Percentiles rank a stretch among this genome's conserved stretches.
phyloP scores from a whole-genome alignment of 2,329 filamentous ascomycete species.

The Bipolaris victoriae region DNA sequence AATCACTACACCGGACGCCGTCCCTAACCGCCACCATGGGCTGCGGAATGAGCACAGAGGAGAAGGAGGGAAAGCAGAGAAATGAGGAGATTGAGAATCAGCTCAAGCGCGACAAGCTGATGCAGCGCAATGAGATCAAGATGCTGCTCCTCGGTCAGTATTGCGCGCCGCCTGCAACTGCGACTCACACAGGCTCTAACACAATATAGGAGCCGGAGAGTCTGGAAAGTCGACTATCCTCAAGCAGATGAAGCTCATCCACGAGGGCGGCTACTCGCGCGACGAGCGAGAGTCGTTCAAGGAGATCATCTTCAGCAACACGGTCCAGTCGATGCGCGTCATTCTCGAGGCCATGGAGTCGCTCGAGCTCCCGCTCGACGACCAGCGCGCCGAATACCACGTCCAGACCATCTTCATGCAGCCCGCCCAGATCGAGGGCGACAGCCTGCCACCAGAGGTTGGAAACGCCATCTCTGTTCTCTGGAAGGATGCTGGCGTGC shows the following conservation, averaged over 20 bases:
- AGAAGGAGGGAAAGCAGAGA: conserved; percentile 99
- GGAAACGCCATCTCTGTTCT: conserved; percentile 89
- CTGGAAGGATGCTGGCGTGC: conserved; percentile 91
- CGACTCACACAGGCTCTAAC: conserved; percentile 34
- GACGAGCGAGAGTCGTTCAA: conserved; percentile 77
- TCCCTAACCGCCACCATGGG: conserved; percentile 74
- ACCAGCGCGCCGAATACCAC: conserved; percentile 93
- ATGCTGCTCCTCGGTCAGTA: conserved; percentile 94
- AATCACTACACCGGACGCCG: conserved; percentile 29
- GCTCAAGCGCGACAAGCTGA: conserved; percentile 97
- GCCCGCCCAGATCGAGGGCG: conserved; percentile 93
- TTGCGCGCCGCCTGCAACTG: conserved; percentile 12
- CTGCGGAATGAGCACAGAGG: conserved; percentile 99
- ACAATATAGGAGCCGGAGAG: conserved; percentile 84
- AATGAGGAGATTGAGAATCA: conserved; percentile 99
- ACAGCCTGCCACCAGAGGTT: conserved; percentile 91
- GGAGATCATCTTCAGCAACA: conserved; percentile 76
- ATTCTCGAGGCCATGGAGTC: conserved; percentile 74
- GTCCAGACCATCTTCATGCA: conserved; percentile 99
- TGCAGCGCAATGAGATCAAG: conserved; percentile 99
- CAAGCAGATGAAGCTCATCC: conserved; percentile 99
- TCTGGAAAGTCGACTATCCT: conserved; percentile 93
- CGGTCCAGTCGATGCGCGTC: conserved; percentile 72
- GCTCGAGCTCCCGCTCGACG: conserved; percentile 80
- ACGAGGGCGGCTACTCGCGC: conserved; percentile 97